Evolutionary conservation across 2,329 filamentous ascomycete genomes (phyloP), one percentile per base, ranked within the genome.

Genomic region (Paraphaeosphaeria sporulosa): DNA sequence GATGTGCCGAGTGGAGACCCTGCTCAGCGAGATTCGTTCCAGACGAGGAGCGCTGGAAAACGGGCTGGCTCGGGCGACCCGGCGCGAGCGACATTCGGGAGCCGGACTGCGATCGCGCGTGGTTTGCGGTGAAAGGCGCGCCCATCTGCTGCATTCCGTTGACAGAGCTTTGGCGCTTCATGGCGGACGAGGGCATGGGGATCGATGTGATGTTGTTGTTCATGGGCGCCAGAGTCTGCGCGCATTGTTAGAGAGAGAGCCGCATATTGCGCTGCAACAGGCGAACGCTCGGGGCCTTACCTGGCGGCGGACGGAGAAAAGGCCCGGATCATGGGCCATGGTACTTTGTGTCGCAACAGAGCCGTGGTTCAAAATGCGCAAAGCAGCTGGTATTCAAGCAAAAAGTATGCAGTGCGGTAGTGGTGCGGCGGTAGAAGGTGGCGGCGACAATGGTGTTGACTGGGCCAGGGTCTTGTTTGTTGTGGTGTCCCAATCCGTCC

Each of bases 251-350:
- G 67, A 30, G 42, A 25, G 61, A 44, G 40, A 5, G 17, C n/a
- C 54, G 23, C 56, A 55, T 40, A 9, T 60, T 59, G 58, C 50
- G 38, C 59, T 60, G 58, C 50, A 62, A 67, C 63, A 58, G 56
- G 60, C 61, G 58, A 55, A 65, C 58, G 60, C 58, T 53, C 58
- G 55, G 17, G 46, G 58, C 78, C 86, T 77, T 84, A 96, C 93
- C 86, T 97, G 94, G 85, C 94, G 90, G 80, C 93, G 93, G 77
- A 96, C 92, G 75, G 93, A 97, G 86, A 94, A 97, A 75, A 95
- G 84, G 74, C 91, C 91, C 69, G 72, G 67, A 63, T 78, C 75
- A 44, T 76, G 70, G 71, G 74, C 73, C 75, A 78, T 78, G 43
- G 38, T 55, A 61, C 42, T 50, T 34, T 36, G 32, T 59, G 50